Percentiles rank a stretch among this genome's conserved stretches.
phyloP scores from a whole-genome alignment of 2,329 filamentous ascomycete genomes.

The Trichophyton rubrum region DNA sequence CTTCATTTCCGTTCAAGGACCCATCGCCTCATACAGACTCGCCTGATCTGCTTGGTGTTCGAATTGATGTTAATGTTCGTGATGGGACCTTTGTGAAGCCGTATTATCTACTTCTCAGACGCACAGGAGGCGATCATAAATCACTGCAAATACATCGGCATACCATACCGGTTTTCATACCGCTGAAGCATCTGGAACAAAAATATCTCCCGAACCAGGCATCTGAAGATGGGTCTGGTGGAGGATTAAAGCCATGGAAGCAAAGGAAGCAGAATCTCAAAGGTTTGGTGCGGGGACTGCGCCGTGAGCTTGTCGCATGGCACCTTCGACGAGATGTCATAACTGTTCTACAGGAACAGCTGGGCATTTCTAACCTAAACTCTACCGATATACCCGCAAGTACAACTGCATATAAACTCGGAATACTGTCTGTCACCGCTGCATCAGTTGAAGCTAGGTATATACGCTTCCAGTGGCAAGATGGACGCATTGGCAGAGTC shows the following conservation, averaged over 20 bases:
- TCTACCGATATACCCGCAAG: neutral
- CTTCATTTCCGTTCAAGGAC: constrained; percentile 36
- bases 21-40: constrained; percentile 24
- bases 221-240: constrained; percentile 12
- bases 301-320: constrained; percentile 32
- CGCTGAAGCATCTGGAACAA: constrained; percentile 27
- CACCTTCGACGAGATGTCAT: constrained; percentile 30
- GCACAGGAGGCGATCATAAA: constrained; percentile 15
- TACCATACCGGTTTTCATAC: constrained; percentile 35
- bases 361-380: constrained; percentile 18
- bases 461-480: constrained; percentile 33
- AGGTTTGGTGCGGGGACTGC: constrained; percentile 27
- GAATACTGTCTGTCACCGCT: constrained; percentile 25
- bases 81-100: constrained; percentile 30
- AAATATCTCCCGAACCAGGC: constrained; percentile 22
- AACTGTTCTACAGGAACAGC: constrained; percentile 21
- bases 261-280: constrained; percentile 25
- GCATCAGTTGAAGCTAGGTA: constrained; percentile 31
- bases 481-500: constrained; percentile 33
- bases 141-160: constrained; percentile 29
- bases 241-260: constrained; percentile 16
- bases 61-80: constrained; percentile 31
- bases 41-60: constrained; percentile 28
- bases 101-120: constrained; percentile 32
- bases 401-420: constrained; percentile 16